Evolutionary conservation across 306 rosid species (phyloP), one percentile per base, ranked within the genome.

Genomic region (Medicago arabica): DNA sequence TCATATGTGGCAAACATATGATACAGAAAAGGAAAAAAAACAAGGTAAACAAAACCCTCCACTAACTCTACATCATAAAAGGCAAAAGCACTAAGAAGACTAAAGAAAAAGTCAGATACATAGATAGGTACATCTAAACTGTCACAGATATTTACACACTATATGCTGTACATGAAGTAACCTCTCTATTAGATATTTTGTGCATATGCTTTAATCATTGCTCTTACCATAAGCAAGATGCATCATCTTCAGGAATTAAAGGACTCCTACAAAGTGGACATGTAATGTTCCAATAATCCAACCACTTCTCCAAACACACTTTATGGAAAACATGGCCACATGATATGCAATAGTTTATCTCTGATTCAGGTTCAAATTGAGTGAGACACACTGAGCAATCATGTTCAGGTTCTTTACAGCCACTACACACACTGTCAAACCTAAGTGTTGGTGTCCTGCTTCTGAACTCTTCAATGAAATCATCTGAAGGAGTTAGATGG

Each of bases 201-300:
- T 61, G 50, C 84, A 65, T 57, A 65, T 57, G 69, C 62, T 74
- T 68, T 14, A 64, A 60, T 73, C 54, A 70, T 60, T 67, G n/a
- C 25, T 18, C 74, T 93, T 61, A 87, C 91, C 90, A 86, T 72
- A 85, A 66, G 85, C 90, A 81, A 43, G 78, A 60, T n/a, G 87
- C 40, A 36, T 82, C 95, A 53, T 82, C 85, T 83, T 86, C 92
- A 16, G 89, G 87, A 88, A 90, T 74, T 60, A 95, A 82, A 17
- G 96, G 92, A 74, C 88, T 86, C 88, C 97, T 88, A 80, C 97
- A 95, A 85, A 88, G 96, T 40, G 98, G 98, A 76, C 98, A 95
- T 41, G 98, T 95, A 38, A 90, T 70, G 90, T 92, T 95, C 97
- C 91, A 92, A 74, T 92, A 90, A 55, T 82, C 91, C 89, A 95